Evolutionary conservation across 768 basidiomycete species (phyloP).

Genomic region (Lactifluus subvellereus): DNA sequence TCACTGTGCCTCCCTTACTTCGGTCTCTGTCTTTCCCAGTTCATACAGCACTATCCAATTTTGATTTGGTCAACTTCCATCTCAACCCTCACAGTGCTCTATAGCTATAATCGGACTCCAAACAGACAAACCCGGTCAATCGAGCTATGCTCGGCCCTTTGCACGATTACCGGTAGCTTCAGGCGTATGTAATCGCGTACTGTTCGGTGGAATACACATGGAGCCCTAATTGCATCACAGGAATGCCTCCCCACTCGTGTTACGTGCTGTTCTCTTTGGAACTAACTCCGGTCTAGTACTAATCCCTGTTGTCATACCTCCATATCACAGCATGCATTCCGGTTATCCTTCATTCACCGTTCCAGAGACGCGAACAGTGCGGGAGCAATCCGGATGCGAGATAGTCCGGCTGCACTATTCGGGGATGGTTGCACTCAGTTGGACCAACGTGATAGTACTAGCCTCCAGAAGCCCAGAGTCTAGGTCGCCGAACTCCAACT

Average conservation of each 20-base stretch:
- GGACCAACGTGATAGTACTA: background rate
- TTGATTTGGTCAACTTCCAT: background rate
- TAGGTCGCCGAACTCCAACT: background rate
- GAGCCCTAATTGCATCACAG: background rate
- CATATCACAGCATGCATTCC: conserved; percentile 3
- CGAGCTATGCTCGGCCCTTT: background rate
- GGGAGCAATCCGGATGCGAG: conserved; percentile 13
- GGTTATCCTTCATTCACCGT: background rate
- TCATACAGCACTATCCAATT: background rate
- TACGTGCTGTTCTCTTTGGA: background rate
- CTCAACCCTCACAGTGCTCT: background rate
- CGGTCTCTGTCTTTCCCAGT: background rate
- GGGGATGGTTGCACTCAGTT: background rate
- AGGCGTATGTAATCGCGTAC: conserved; percentile 9
- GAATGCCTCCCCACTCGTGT: background rate
- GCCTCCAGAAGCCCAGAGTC: background rate
- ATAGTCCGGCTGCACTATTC: conserved; percentile 10
- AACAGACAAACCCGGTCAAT: background rate
- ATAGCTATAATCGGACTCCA: background rate
- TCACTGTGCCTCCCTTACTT: background rate
- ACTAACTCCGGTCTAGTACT: background rate
- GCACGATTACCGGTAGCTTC: background rate
- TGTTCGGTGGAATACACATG: conserved; percentile 5
- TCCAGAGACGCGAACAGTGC: background rate
- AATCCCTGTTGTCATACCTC: background rate